Base-by-base conservation (phyloP, 306 rosid genomes). In the Vachellia pachyceras region DNA sequence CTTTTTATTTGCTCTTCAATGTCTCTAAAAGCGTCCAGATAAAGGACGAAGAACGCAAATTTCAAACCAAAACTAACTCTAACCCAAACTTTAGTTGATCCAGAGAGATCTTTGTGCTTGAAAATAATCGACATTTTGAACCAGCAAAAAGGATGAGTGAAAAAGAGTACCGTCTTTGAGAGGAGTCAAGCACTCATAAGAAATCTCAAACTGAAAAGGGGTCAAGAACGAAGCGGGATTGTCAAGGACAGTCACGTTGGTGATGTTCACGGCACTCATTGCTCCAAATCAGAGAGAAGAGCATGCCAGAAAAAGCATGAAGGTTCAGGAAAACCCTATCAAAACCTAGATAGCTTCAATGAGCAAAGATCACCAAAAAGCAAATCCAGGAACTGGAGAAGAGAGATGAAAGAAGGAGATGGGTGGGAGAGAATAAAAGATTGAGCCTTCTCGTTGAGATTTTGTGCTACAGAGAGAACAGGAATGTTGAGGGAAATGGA, bases 221-320 rank as follows among this genome's bases (percentile, higher is more conserved):
- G 81, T 82, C 23, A 91, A 88, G 77, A 92, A 95, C 8, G 91
- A 90, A 17, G 92, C 88, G 3, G 92, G 97, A 60, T 92, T 91
- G 69, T 91, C 97, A 25, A 95, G 90, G 77, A 95, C 92, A 25
- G 94, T 87, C 22, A 92, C 92, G 92, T 92, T 95, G 17, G 97
- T 95, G 77, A 95, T 89, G 86, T 95, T 94, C 39, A 94, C 97
- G 3, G 90, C 97, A 52, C 94, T 94, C 98, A 94, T 93, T 66
- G 71, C 46, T 66, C 25, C 71, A 66, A 66, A 64, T 64, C 69
- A 64, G 41, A 29, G 2, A 33, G 41, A 63, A 33, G 20, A 69
- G 20, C 39, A 44, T 42, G 40, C 37, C 36, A 42, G 10, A 44
- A 40, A 10, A 14, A 3, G n/a, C 13, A 57, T 7, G 33, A 20